phyloP scores from a whole-genome alignment of 2,329 filamentous ascomycete species.

The Ceratocystiopsis sp. region DNA sequence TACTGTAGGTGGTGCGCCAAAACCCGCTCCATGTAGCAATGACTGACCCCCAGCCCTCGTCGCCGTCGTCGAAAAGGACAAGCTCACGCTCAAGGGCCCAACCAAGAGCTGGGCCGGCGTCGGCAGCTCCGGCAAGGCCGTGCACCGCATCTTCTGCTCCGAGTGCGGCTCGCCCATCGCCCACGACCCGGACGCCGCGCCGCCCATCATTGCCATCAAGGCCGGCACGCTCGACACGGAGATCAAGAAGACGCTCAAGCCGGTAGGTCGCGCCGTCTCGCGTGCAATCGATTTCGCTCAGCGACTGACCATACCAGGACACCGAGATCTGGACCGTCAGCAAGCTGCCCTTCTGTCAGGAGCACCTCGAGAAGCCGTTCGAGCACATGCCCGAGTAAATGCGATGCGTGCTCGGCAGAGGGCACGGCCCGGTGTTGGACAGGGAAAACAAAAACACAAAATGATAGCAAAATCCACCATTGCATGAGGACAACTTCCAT shows the following conservation, averaged over 20 bases:
- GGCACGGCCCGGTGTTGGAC: too few relatives aligned
- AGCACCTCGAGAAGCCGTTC: constrained; percentile 46
- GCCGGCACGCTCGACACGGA: constrained; percentile 45
- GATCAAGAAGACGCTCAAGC: constrained; percentile 52
- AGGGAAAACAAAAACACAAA: too few relatives aligned
- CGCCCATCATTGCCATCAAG: constrained; percentile 53
- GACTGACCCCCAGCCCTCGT: constrained; percentile 35
- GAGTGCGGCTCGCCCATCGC: constrained; percentile 55
- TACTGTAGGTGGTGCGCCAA: constrained; percentile 33
- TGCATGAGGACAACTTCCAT: too few relatives aligned
- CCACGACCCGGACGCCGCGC: constrained; percentile 54
- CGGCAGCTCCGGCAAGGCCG: constrained; percentile 42
- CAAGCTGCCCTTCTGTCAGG: constrained; percentile 55
- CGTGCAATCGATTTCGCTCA: too few relatives aligned
- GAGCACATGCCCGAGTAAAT: constrained; percentile 42
- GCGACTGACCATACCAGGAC: constrained; percentile 22
- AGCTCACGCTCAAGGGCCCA: constrained; percentile 44
- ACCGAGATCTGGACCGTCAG: constrained; percentile 53
- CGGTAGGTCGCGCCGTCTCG: constrained; percentile 26
- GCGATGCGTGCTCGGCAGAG: too few relatives aligned
- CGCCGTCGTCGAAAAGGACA: constrained; percentile 47
- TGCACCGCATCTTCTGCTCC: constrained; percentile 52
- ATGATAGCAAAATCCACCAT: too few relatives aligned
- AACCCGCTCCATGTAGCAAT: neutral
- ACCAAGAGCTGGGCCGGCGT: constrained; percentile 46